phyloP scores from a whole-genome alignment of 306 rosid species.

The Quercus glauca region DNA sequence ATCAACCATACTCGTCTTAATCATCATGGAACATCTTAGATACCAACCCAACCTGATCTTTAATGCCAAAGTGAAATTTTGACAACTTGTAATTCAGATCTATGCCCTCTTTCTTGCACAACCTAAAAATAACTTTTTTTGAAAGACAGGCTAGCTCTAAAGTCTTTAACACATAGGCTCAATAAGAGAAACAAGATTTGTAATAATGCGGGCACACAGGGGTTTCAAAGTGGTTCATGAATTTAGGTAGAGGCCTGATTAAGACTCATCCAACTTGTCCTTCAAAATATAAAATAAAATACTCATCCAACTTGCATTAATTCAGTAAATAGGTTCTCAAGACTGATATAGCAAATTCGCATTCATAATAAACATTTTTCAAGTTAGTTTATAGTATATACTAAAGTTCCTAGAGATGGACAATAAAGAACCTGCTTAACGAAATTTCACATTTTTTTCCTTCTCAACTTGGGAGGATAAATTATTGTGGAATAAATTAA shows the following conservation, averaged over 20 bases:
- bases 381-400: conserved; percentile 16
- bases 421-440: conserved; percentile 9
- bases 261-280: neutral
- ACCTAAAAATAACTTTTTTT: neutral
- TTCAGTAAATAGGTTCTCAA: conserved; percentile 36
- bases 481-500: conserved; percentile 21
- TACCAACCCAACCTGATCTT: conserved; percentile 26
- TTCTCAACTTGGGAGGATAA: neutral
- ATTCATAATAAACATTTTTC: conserved; percentile 15
- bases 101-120: neutral
- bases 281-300: too few species aligned
- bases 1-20: conserved; percentile 25
- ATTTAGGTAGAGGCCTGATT: too few species aligned
- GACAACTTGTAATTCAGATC: neutral
- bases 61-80: neutral
- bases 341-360: conserved; percentile 17
- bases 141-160: conserved; percentile 10
- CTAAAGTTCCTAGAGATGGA: conserved; percentile 24
- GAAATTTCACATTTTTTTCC: conserved; percentile 24
- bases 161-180: neutral
- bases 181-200: neutral
- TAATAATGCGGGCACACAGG: conserved; percentile 2
- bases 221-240: conserved; percentile 6
- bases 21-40: conserved; percentile 27
- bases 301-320: conserved; percentile 8